Evolutionary conservation across 768 basidiomycete species (phyloP), one percentile per base, ranked within the genome.

Genomic region (Rhizopogon salebrosus): DNA sequence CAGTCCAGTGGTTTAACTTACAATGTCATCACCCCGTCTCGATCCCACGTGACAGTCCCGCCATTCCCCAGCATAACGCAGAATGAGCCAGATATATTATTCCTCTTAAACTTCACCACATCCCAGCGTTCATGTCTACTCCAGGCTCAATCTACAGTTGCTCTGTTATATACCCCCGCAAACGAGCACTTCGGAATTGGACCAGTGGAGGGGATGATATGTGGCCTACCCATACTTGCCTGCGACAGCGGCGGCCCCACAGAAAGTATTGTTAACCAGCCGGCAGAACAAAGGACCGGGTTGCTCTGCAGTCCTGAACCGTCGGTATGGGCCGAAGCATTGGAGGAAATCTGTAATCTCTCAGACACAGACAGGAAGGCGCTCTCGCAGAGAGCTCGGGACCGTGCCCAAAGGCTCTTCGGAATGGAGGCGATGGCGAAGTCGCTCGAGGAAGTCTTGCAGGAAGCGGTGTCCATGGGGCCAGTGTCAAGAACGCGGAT

Each of bases 121-220:
- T 59, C 74, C 0, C 95, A 98, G 64, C 87, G 95, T 27, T 83
- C 89, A 1, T 85, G 85, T 6, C 80, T 98, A 1, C 82, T 99
- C 35, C 80, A 72, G 11, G 77, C 82, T 4, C 66, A 80, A 0
- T 79, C 77, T 4, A 90, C 92, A 0, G 68, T 82, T 14, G 89
- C 82, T 0, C 75, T 98, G 0, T 77, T 99, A 6, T 99, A 99
- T 66, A 99, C 95, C 0, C 97, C 95, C 0, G 73, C 80, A 7
- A 95, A 95, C 67, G 95, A 99, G 62, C 95, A 99, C 66, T 97
- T 98, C 66, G 97, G 95, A 1, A 98, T 99, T 59, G 95, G 87
- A 0, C 95, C 97, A 2, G 80, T 98, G 3, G 95, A 99, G 67
- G 94, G 83, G 0, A 98, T 98, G 93, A 79, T 84, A 7, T 94